phyloP scores from a whole-genome alignment of 345 rosid species.

The sweet orange (Citrus sinensis) region DNA sequence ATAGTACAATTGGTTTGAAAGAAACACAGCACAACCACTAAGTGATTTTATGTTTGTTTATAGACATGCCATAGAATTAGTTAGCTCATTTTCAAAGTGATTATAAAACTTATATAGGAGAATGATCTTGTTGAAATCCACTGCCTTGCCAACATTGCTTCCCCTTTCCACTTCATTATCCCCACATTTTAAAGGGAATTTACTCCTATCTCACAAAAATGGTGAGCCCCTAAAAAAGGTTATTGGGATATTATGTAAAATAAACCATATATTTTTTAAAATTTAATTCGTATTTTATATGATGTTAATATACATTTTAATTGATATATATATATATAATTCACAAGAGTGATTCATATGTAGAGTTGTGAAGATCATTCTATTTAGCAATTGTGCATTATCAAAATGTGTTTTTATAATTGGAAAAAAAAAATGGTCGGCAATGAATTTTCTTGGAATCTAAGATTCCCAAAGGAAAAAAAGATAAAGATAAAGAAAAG shows the following conservation, averaged over 20 bases:
- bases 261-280: too few relatives aligned
- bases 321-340: background rate
- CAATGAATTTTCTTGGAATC: background rate
- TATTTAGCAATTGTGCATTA: background rate
- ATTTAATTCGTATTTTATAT: too few relatives aligned
- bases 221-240: too few relatives aligned
- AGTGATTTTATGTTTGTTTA: conserved; percentile 15
- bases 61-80: too few relatives aligned
- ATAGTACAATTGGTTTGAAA: conserved; percentile 22
- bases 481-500: background rate
- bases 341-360: too few relatives aligned
- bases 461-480: background rate
- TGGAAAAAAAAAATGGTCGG: too few relatives aligned
- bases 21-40: conserved; percentile 25
- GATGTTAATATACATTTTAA: background rate
- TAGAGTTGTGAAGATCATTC: background rate
- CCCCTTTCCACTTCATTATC: conserved; percentile 18
- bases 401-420: background rate
- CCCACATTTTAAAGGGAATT: background rate
- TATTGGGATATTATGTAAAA: too few relatives aligned
- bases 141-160: conserved; percentile 25
- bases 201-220: background rate
- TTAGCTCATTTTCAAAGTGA: conserved; percentile 26
- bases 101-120: conserved; percentile 10
- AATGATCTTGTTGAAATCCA: conserved; percentile 15